Base-by-base conservation (phyloP, 176 grass and related monocot species). In the Zea luxurians region DNA sequence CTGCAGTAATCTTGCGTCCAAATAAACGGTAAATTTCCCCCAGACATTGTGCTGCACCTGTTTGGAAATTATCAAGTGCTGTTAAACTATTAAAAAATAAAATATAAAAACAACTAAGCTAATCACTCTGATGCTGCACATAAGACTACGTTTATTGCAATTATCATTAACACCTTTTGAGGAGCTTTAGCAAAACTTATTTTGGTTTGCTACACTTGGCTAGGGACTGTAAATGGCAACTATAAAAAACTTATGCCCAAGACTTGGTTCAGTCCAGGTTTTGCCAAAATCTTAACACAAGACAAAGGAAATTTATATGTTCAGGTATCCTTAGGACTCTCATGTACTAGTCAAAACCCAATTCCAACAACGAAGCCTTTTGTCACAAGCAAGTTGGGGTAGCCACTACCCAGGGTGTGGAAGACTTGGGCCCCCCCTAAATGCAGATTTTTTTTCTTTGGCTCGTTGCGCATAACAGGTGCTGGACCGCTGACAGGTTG, bases 21-120 rank as follows among this genome's bases (percentile, higher is more conserved):
- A 98, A 98, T 65, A 92, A 87, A 50, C 71, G 81, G 70, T 98
- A 98, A 74, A 98, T 80, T 83, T 98, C 86, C 46, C 95, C 96
- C 59, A 94, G 79, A 85, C 96, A 98, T 61, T 92, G 89, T 12
- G 96, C 89, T 48, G 72, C 90, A 74, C 96, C 96, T 98, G 86
- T 71, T 86, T 52, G 37, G 77, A 82, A 83, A 55, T 76, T 57
- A 66, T 79, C 61, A 18, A 18, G 47, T 58, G 64, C 48, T 35
- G 46, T 41, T 64, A 37, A 44, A 81, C 68, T 55, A 62, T 16
- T 61, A 68, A 77, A 61, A 72, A 66, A 77, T 52, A 72, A 61
- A 49, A 9, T 66, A 73, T 53, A 2, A 64, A 16, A 70, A 76
- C 7, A 11, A 69, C 75, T 21, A 81, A 70, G 15, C 50, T 17